Base-by-base conservation (phyloP, 2,329 filamentous ascomycete genomes). In the Scopulariopsis brevicaulis region DNA sequence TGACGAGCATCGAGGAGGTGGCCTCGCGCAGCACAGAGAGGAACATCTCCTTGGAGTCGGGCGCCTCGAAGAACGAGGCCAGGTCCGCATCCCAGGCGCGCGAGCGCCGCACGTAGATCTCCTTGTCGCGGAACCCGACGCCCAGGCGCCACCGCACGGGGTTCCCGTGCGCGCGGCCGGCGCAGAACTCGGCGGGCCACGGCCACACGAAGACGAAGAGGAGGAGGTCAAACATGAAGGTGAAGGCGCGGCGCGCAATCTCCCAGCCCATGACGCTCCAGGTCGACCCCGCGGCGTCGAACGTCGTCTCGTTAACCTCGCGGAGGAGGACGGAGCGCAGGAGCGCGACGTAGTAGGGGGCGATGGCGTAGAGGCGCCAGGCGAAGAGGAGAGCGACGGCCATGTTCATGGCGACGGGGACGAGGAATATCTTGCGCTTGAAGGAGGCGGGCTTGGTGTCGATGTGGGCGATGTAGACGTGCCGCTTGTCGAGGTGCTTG, bases 381-480 rank as follows among this genome's bases (percentile, higher is more conserved):
- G 78, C 64, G 64, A 96, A 83, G 35, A 89, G 71, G 2, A 77
- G 66, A 10, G 78, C 74, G 59, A 96, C 84, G 63, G 75, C 71
- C 37, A 87, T 59, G 71, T 96, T 96, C 72, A 96, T 83, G 20
- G 84, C 70, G 20, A 90, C 78, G 18, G 92, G 90, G 1, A 96
- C 84, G 54, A 84, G 65, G 72, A 96, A 96, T 65, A 95, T 87
- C 66, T 89, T 87, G 68, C 82, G 82, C 73, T 96, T 96, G 73
- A 92, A 83, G 32, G 78, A 77, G 22, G 73, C 71, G 0, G 85
- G 84, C 61, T 87, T 84, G 60, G 73, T 74, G 76, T 96, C 92
- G 71, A 96, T 77, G 74, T 96, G 91, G 34, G 87, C 79, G 65
- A 96, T 81, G 78, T 96, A 96, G 68, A 96, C 80, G 70, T 89